Base-by-base conservation (phyloP, 768 basidiomycete species). In the Pulveroboletus sp. region DNA sequence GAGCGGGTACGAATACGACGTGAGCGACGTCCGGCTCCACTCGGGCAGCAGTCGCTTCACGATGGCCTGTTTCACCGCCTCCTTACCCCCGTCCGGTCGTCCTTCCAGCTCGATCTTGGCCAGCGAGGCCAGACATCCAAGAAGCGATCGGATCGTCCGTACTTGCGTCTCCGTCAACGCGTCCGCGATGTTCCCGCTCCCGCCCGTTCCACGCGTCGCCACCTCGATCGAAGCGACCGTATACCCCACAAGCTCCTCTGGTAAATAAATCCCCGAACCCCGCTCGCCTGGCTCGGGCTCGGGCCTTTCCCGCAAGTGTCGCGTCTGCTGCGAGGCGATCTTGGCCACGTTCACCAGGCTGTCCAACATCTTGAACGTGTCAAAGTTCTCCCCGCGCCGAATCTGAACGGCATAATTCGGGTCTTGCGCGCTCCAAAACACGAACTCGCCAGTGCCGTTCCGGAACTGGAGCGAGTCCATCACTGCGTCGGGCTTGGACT, bases 1-100 rank as follows among this genome's bases (percentile, higher is more conserved):
- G 0, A 97, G 72, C 1, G 94, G 93, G 47, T 85, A 86, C 1
- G 89, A 85, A 55, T 89, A 86, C 2, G 89, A 85, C 5, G 85
- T 87, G 49, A 92, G 74, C 1, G 90, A 86, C 22, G 89, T 85
- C 32, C 87, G 78, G 58, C 87, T 93, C 91, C 92, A 94, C 68
- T 95, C 93, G 1, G 93, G 92, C 29, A 95, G 64, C 22, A 96
- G 71, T 16, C 93, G 80, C 58, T 94, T 94, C 70, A 95, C 84
- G 58, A 96, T 86, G 0, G 87, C 87, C 53, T 89, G 90, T 34
- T 85, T 79, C 45, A 92, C 78, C 4, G 83, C 83, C 49, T 89
- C 86, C 34, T 81, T 76, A 4, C 88, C 88, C 56, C 87, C 86
- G 57, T 91, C 88, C 0, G 78, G 74, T 36, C 86, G 71, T 29